A percentile compares a stretch with the other conserved stretches of the same genome.
Conservation (phyloP, 495 filamentous ascomycete genomes). For the Podospora pseudoanserina region DNA sequence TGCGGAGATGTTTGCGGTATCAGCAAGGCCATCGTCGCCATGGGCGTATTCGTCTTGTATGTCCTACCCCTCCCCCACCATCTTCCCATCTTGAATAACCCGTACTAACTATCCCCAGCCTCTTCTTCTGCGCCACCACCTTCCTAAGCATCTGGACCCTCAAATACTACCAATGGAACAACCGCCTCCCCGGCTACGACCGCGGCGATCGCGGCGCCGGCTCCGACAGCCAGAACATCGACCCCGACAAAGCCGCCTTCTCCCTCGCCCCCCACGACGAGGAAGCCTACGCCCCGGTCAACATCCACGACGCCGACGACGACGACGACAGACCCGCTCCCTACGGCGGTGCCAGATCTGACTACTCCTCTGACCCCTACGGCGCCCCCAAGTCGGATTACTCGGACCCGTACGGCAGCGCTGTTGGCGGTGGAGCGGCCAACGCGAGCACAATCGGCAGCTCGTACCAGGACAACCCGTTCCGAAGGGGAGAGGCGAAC, state of each 20-base stretch:
- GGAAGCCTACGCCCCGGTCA: conserved; percentile 47
- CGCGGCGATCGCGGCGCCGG: conserved; percentile 36
- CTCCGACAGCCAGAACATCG: conserved; percentile 45
- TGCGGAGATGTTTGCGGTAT: conserved; percentile 60
- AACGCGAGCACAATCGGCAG: conserved; percentile 15
- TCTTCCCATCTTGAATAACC: background rate
- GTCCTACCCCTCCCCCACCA: conserved; percentile 24
- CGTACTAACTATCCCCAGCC: conserved; percentile 42
- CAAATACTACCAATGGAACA: conserved; percentile 73
- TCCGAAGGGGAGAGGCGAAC: conserved; percentile 29
- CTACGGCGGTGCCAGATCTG: conserved; percentile 19
- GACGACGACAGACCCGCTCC: conserved; percentile 23
- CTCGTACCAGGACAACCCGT: conserved; percentile 27
- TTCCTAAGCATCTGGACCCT: conserved; percentile 74
- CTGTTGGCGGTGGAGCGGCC: conserved; percentile 12
- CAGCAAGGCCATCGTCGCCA: conserved; percentile 72
- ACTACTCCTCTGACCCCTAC: conserved; percentile 18
- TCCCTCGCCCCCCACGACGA: conserved; percentile 55
- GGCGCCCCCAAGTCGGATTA: conserved; percentile 24
- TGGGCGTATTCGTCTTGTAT: conserved; percentile 80
- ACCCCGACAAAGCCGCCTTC: conserved; percentile 58
- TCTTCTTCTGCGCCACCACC: conserved; percentile 69
- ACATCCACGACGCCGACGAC: conserved; percentile 43
- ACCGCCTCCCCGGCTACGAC: conserved; percentile 67
- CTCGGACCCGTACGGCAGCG: conserved; percentile 35